Percentiles rank a stretch among this genome's conserved stretches.
phyloP scores from a whole-genome alignment of 345 rosid species.

The Pseudoturritis turrita region DNA sequence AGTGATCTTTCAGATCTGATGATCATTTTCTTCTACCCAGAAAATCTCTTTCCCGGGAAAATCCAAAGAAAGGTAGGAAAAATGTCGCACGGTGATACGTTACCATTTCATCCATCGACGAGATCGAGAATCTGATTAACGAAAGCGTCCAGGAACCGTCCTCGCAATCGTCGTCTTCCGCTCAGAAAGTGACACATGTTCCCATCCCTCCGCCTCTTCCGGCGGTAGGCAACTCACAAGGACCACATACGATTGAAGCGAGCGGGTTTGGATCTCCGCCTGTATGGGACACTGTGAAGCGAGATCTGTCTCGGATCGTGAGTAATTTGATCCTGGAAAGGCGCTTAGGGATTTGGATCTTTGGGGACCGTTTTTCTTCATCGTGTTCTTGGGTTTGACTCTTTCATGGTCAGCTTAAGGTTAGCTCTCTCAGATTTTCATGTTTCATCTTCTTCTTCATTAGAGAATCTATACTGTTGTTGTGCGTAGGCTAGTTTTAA shows the following conservation, averaged over 20 bases:
- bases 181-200: constrained; percentile 34
- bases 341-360: no score
- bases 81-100: constrained; percentile 77
- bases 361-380: no score
- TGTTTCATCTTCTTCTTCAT: neutral
- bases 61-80: constrained; percentile 1
- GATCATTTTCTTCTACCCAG: neutral
- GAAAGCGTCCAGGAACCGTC: constrained; percentile 69
- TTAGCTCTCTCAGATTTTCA: neutral
- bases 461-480: no score
- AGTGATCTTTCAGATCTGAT: constrained; percentile 3
- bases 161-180: constrained; percentile 44
- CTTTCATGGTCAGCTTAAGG: constrained; percentile 34
- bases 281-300: no score
- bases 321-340: no score
- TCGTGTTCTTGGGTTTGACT: no score
- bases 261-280: no score
- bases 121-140: constrained; percentile 84
- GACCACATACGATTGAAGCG: neutral
- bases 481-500: no score
- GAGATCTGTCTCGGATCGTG: no score
- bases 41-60: constrained; percentile 13
- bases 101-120: constrained; percentile 78
- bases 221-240: constrained; percentile 7
- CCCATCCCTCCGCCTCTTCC: constrained; percentile 43